phyloP scores from a whole-genome alignment of 352 stramenopile species.

The Peronosclerospora sorghi region DNA sequence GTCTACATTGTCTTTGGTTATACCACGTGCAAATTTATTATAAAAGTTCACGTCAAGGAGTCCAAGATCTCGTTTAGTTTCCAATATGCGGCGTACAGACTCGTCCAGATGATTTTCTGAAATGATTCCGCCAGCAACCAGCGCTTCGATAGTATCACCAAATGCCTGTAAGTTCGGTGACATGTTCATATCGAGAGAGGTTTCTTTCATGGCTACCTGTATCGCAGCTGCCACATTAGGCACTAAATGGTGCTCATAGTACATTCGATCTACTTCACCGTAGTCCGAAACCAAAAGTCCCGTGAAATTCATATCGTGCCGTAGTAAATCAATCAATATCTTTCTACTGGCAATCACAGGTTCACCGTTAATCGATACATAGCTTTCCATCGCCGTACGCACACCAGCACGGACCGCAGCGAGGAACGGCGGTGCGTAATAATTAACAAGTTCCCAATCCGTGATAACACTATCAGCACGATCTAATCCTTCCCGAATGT shows the following conservation, averaged over 20 bases:
- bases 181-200: constrained; percentile 91
- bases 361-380: constrained; percentile 80
- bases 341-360: constrained; percentile 80
- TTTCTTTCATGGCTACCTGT: constrained; percentile 66
- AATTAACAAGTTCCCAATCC: constrained; percentile 64
- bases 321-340: constrained; percentile 64
- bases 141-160: no score
- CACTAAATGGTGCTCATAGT: constrained; percentile 70
- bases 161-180: no score
- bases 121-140: no score
- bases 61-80: no score
- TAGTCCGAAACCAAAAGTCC: constrained; percentile 90
- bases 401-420: no score
- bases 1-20: no score
- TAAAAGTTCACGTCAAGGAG: no score
- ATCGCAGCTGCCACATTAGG: no score
- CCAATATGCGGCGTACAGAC: no score
- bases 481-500: constrained; percentile 51
- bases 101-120: no score
- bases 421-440: constrained; percentile 66
- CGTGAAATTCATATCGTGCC: constrained; percentile 80
- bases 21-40: no score
- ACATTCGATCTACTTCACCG: constrained; percentile 83
- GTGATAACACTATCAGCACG: constrained; percentile 57
- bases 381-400: constrained; percentile 89